phyloP scores from a whole-genome alignment of 495 filamentous ascomycete genomes.

The Tuber melanosporum region DNA sequence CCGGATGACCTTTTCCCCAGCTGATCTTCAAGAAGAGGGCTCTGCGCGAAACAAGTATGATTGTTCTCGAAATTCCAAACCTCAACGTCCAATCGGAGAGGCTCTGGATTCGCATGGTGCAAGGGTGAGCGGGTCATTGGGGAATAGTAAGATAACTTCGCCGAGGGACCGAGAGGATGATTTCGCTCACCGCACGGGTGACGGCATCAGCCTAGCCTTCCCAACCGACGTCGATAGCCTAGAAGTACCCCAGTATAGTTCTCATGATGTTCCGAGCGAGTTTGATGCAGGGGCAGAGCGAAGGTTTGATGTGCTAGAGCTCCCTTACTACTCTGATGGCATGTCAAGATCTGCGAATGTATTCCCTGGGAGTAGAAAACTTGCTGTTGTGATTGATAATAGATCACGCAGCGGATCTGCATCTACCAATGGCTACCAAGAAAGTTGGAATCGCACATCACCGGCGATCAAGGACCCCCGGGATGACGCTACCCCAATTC shows the following conservation, averaged over 20 bases:
- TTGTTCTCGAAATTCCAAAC: not conserved
- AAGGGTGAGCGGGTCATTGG: not conserved
- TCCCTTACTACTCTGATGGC: constrained; percentile 5
- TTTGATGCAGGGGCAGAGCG: not conserved
- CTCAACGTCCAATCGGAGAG: not conserved
- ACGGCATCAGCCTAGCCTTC: not conserved
- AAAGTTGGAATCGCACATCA: constrained; percentile 8
- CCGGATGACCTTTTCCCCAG: constrained; percentile 2
- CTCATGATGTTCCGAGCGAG: not conserved
- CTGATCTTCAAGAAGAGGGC: not conserved
- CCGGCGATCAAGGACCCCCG: constrained; percentile 19
- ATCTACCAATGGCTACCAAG: constrained; percentile 20
- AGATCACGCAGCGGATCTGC: constrained; percentile 26
- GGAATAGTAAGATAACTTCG: not conserved
- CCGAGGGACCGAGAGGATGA: not conserved
- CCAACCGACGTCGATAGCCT: not conserved
- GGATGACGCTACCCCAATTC: constrained; percentile 4
- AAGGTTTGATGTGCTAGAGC: not conserved
- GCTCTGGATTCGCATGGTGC: not conserved
- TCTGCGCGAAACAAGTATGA: not conserved
- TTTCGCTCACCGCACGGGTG: not conserved
- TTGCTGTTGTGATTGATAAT: constrained; percentile 35
- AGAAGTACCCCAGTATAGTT: not conserved
- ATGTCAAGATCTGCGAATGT: constrained; percentile 20
- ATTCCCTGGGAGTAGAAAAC: constrained; percentile 25